These are phyloP conservation scores for Cystobasidium pallidum DNA, from an alignment of 1,284 basidiomycete species.

Conservation along the genomic window DNA sequence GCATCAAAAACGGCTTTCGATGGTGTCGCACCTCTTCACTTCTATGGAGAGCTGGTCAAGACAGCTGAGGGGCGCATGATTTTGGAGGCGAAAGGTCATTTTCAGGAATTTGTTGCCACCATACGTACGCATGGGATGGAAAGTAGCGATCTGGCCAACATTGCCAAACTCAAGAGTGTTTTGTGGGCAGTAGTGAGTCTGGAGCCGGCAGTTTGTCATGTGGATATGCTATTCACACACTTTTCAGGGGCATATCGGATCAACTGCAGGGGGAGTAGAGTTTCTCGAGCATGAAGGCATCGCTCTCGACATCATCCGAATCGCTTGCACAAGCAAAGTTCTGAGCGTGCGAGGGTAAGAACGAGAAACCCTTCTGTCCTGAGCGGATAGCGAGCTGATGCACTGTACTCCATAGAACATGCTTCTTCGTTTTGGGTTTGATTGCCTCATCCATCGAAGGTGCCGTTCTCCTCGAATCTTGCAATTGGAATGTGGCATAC, in stretches of 20 bases:
- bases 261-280: conserved; percentile 83
- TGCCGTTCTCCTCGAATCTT: conserved; percentile 82
- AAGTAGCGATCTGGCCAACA: conserved; percentile 76
- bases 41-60: conserved; percentile 96
- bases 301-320: conserved; percentile 83
- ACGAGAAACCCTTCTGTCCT: too few species aligned
- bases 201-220: not conserved
- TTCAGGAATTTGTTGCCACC: conserved; percentile 85
- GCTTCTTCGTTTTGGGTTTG: conserved; percentile 90
- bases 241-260: conserved; percentile 87
- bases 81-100: conserved; percentile 85
- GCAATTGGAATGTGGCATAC: conserved; percentile 76
- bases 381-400: not conserved
- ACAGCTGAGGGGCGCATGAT: conserved; percentile 91
- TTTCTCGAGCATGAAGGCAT: conserved; percentile 95
- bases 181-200: conserved; percentile 84
- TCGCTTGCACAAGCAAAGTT: conserved; percentile 84
- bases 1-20: conserved; percentile 63
- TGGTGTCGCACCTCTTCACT: conserved; percentile 87
- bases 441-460: conserved; percentile 74
- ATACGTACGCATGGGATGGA: conserved; percentile 82
- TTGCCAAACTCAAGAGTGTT: conserved; percentile 88
- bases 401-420: conserved; percentile 68
- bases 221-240: not conserved
- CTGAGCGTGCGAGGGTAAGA: conserved; percentile 89